Evolutionary conservation across 768 basidiomycete genomes (phyloP), one percentile per base, ranked within the genome.

Genomic region (Boletus coccyginus): DNA sequence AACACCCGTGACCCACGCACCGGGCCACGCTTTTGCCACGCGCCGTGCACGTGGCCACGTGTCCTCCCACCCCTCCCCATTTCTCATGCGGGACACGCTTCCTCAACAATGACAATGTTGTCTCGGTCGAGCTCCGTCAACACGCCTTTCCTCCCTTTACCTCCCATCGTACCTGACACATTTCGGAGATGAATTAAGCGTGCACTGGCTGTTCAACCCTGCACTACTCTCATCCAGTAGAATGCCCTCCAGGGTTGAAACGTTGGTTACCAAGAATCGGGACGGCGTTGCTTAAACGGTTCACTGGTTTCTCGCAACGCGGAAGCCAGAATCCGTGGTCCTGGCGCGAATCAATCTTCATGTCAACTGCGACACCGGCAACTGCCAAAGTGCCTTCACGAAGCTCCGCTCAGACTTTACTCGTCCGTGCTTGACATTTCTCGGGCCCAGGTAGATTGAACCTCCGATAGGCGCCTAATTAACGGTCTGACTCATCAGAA

Each of bases 41-140:
- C 50, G 62, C 21, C 13, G 3, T 31, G 36, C 66, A 62, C 66
- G 60, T 67, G 65, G n/a, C 1, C 62, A 63, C 50, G 61, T 58
- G 56, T 55, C 53, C 3, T n/a, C n/a, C 27, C 38, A 27, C 10
- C 7, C 31, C 8, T 24, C 45, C 44, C 14, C 21, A n/a, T 21
- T 42, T n/a, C 46, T 27, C 31, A 19, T 13, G 40, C 17, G 43
- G 43, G 16, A 16, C 43, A 27, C 14, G 16, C 24, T 27, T 36
- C 7, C 35, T 36, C 7, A 14, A 35, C 33, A 13, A 33, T 33
- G 32, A 35, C 33, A 13, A 33, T 33, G 32, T 33, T 11, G 33
- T 43, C 7, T 38, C 48, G 36, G 16, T 49, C 24, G 46, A 46
- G 46, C 35, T 36, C 35, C 16, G 27, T 27, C 27, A 27, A 27